Evolutionary conservation across 805 yeast genomes (phyloP), one percentile per base, ranked within the genome.

Genomic region (Lachancea thermotolerans): DNA sequence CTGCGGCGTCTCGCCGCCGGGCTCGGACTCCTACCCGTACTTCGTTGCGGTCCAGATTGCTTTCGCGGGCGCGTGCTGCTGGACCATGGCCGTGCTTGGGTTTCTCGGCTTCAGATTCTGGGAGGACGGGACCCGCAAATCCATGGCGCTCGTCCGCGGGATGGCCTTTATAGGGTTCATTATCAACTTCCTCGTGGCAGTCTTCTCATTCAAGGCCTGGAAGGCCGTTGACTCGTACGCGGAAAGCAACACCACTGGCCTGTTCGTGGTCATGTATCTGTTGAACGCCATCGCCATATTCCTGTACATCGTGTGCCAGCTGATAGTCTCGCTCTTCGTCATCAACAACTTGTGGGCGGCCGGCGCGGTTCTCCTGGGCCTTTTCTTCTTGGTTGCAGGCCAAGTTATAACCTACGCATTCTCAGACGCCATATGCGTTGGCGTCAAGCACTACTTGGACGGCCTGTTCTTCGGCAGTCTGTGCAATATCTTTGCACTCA

Each of bases 1-100:
- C 58, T 81, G 95, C 52, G 98, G 98, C 15, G 96, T 91, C 1
- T 75, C 85, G 10, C 96, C 98, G 1, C 93, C 95, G 1, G 84
- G 90, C 2, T 77, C 93, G 1, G 58, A 59, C 2, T 71, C 87
- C 3, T 91, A 79, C 59, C 84, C 87, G 1, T 89, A 84, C 62
- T 85, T 90, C 61, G 96, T 87, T 4, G 79, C 93, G 11, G 71
- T 82, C 6, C 97, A 91, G 62, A 61, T 82, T 17, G 96, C 91
- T 0, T 56, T 86, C 15, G 74, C 84, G 0, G 79, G 89, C 10
- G 82, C 85, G 0, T 74, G 81, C 30, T 85, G 95, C 58, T 72
- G 82, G 71, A 66, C 84, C 35, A 63, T 91, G 43, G 67, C 85
- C 59, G 70, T 79, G 43, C 82, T 83, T 49, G 96, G 97, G 3